These are phyloP conservation scores for Halenospora varia DNA, from an alignment of 495 filamentous ascomycete genomes.

Conservation along the genomic window DNA sequence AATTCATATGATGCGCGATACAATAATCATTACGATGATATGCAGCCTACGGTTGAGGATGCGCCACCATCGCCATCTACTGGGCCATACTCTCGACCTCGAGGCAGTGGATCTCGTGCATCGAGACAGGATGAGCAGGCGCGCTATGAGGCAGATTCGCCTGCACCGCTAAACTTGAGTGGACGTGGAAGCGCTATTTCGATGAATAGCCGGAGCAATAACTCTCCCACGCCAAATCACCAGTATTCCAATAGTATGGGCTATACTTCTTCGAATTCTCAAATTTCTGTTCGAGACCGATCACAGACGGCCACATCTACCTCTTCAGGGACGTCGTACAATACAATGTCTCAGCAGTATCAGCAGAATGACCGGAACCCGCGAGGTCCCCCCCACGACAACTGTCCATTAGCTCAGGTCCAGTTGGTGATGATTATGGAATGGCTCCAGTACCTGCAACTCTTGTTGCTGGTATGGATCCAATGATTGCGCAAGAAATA, in stretches of 20 bases:
- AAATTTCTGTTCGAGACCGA: constrained; percentile 16
- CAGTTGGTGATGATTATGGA: constrained; percentile 5
- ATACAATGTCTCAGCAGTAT: constrained; percentile 12
- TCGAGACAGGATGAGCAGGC: constrained; percentile 36
- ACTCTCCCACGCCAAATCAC: constrained; percentile 8
- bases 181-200: constrained; percentile 35
- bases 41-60: constrained; percentile 70
- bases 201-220: constrained; percentile 27
- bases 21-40: constrained; percentile 40
- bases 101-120: constrained; percentile 7
- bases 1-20: constrained; percentile 46
- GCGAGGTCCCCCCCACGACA: constrained; percentile 5
- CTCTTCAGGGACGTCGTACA: constrained; percentile 20
- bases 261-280: constrained; percentile 14
- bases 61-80: constrained; percentile 47
- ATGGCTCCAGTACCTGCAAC: constrained; percentile 56
- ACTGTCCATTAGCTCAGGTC: constrained; percentile 3
- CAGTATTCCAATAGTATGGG: constrained; percentile 16
- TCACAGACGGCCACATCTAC: constrained; percentile 5
- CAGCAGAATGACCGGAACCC: no score
- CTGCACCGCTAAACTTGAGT: constrained; percentile 43
- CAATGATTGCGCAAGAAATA: constrained; percentile 51
- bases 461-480: constrained; percentile 67
- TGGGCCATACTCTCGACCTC: constrained; percentile 10
- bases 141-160: constrained; percentile 38